A percentile compares a stretch with the other conserved stretches of the same genome.
Conservation (phyloP, 2,329 filamentous ascomycete genomes). For the Ascosphaera acerosa region DNA sequence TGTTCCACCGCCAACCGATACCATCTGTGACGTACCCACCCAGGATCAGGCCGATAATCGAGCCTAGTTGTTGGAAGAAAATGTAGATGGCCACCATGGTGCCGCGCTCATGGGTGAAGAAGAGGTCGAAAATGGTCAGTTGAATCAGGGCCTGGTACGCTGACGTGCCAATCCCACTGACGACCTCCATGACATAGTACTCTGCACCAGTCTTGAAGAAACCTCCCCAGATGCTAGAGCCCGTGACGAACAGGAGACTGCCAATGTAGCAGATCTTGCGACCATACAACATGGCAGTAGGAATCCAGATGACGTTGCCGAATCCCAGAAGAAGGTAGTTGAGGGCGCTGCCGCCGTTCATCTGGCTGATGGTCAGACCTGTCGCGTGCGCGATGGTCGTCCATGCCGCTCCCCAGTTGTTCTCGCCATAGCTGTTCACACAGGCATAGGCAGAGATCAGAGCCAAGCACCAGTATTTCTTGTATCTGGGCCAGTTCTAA, state of each 20-base stretch:
- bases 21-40: not conserved
- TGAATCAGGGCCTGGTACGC: slow-evolving; percentile 1
- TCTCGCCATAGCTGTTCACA: too few species aligned
- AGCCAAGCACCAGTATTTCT: too few species aligned
- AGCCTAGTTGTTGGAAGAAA: slow-evolving; percentile 1
- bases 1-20: not conserved
- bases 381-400: too few species aligned
- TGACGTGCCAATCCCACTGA: not conserved
- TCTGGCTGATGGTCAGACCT: not conserved
- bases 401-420: too few species aligned
- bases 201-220: not conserved
- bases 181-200: not conserved
- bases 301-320: slow-evolving; percentile 1
- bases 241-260: not conserved
- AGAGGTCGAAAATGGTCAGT: not conserved
- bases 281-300: not conserved
- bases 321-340: not conserved
- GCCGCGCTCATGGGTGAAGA: slow-evolving; percentile 1
- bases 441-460: too few species aligned
- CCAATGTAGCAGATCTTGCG: not conserved
- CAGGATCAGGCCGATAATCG: not conserved
- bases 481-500: too few species aligned
- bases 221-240: not conserved
- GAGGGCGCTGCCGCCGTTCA: slow-evolving; percentile 1
- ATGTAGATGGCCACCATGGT: not conserved